These are phyloP conservation scores for Pythium graminicola DNA, from an alignment of 352 stramenopile species.

Conservation along the genomic window DNA sequence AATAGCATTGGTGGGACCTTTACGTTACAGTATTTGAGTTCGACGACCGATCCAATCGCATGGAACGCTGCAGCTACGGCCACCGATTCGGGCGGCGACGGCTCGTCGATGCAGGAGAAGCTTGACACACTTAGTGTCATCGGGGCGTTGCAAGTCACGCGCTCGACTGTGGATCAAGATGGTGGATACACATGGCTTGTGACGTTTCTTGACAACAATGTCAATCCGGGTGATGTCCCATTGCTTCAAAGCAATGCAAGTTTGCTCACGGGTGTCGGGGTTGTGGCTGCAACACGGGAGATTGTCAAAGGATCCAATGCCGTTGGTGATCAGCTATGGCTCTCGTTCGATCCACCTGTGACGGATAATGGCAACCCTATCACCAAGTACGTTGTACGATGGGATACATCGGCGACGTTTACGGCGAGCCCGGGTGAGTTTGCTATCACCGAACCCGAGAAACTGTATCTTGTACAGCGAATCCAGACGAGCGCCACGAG, in stretches of 20 bases:
- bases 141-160: slow-evolving; percentile 36
- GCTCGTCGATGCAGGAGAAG: slow-evolving; percentile 68
- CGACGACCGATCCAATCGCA: slow-evolving; percentile 33
- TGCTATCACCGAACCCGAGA: slow-evolving; percentile 43
- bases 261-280: slow-evolving; percentile 32
- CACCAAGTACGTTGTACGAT: slow-evolving; percentile 55
- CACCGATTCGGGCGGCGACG: slow-evolving; percentile 32
- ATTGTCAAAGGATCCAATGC: slow-evolving; percentile 63
- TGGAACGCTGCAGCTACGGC: slow-evolving; percentile 41
- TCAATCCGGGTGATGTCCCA: slow-evolving; percentile 58
- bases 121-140: slow-evolving; percentile 51
- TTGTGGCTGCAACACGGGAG: slow-evolving; percentile 41
- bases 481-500: slow-evolving; percentile 47
- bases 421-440: slow-evolving; percentile 38
- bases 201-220: slow-evolving; percentile 64
- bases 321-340: slow-evolving; percentile 62
- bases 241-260: slow-evolving; percentile 33
- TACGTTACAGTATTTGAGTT: slow-evolving; percentile 42
- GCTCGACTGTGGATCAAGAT: slow-evolving; percentile 38
- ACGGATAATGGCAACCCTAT: slow-evolving; percentile 64
- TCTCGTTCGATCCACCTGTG: slow-evolving; percentile 61
- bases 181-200: slow-evolving; percentile 60
- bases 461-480: slow-evolving; percentile 44
- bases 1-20: slow-evolving; percentile 64
- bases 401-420: slow-evolving; percentile 56